Conservation (phyloP, 495 filamentous ascomycete species). For the Aspergillus heteromorphus region DNA sequence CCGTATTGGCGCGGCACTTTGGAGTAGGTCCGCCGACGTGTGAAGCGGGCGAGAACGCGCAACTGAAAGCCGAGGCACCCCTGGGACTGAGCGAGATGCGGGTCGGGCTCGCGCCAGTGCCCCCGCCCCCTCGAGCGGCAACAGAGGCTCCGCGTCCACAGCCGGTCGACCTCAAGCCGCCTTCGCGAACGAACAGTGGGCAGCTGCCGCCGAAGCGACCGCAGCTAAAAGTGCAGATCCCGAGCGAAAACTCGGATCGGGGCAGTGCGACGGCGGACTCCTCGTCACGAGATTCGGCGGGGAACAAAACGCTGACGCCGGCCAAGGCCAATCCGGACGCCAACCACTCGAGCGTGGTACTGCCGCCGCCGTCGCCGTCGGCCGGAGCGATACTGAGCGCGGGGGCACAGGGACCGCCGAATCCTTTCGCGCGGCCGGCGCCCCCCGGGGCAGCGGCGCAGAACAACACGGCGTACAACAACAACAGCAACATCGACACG, state of each 20-base stretch:
- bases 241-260: conserved; percentile 79
- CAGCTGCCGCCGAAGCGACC: conserved; percentile 63
- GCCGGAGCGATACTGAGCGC: conserved; percentile 81
- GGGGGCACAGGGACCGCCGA: conserved; percentile 86
- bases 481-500: conserved; percentile 79
- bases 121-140: conserved; percentile 47
- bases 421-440: conserved; percentile 89
- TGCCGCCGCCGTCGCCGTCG: conserved; percentile 90
- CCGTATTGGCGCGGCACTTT: conserved; percentile 81
- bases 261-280: conserved; percentile 72
- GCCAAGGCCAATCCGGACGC: conserved; percentile 50
- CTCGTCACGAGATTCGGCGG: conserved; percentile 67
- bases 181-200: conserved; percentile 67
- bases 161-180: conserved; percentile 60
- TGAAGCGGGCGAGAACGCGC: conserved; percentile 33
- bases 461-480: conserved; percentile 48
- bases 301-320: conserved; percentile 47
- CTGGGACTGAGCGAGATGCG: conserved; percentile 32
- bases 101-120: not conserved
- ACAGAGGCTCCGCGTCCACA: conserved; percentile 39
- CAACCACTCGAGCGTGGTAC: conserved; percentile 63
- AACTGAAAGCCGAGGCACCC: conserved; percentile 31
- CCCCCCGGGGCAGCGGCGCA: conserved; percentile 40
- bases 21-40: conserved; percentile 48
- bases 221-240: conserved; percentile 87